Conservation (phyloP, 805 yeast genomes). For the Nakazawaea wickerhamii region DNA sequence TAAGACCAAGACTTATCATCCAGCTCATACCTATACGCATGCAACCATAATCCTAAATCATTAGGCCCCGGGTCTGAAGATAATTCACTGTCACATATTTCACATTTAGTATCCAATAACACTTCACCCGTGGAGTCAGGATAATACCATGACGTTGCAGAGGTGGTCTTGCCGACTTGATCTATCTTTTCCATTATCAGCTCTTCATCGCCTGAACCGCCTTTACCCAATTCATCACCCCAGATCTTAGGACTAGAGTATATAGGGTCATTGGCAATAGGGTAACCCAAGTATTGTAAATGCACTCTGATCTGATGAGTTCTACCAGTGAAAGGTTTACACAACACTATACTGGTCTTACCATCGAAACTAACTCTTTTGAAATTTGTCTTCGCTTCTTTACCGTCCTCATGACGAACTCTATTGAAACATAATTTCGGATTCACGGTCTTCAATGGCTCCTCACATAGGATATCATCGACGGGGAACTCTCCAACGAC, state of each 20-base stretch:
- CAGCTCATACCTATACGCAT: constrained; percentile 77
- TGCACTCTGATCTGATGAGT: constrained; percentile 96
- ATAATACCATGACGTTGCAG: constrained; percentile 65
- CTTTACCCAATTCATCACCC: constrained; percentile 72
- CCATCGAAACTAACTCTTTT: constrained; percentile 64
- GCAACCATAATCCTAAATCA: constrained; percentile 86
- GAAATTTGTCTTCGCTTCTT: constrained; percentile 72
- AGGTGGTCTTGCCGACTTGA: constrained; percentile 61
- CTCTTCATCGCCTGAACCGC: constrained; percentile 41
- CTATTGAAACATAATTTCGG: constrained; percentile 70
- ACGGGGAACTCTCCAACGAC: constrained; percentile 83
- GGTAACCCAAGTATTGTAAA: constrained; percentile 80
- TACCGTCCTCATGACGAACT: constrained; percentile 48
- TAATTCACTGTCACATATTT: constrained; percentile 59
- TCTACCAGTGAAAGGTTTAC: constrained; percentile 87
- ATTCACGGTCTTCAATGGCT: constrained; percentile 64
- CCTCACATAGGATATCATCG: constrained; percentile 49
- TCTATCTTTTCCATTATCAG: constrained; percentile 47
- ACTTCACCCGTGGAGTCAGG: constrained; percentile 62
- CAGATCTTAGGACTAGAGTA: constrained; percentile 76
- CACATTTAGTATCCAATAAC: constrained; percentile 53
- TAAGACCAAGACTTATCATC: constrained; percentile 58
- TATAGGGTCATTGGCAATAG: constrained; percentile 90
- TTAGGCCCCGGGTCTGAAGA: constrained; percentile 87
- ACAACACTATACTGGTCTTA: constrained; percentile 63